Evolutionary conservation across 208 protist genomes (phyloP).

Genomic region (Novymonas esmeraldas): DNA sequence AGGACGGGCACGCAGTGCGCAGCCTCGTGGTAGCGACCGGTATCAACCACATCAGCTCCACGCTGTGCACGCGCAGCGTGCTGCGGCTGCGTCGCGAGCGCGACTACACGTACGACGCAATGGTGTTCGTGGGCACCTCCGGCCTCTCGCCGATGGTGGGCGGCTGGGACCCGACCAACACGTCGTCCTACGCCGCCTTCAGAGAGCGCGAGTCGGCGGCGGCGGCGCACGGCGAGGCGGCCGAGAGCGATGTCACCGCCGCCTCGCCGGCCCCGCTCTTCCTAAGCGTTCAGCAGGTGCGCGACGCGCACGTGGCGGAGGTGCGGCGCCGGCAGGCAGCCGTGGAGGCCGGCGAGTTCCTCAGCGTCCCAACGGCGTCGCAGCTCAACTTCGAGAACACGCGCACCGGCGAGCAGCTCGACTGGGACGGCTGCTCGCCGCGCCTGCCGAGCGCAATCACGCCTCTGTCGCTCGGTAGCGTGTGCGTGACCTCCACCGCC

Average conservation of each 20-base stretch:
- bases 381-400: constrained; percentile 36
- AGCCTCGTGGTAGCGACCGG: constrained; percentile 55
- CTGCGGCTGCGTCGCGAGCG: constrained; percentile 31
- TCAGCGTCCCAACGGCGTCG: constrained; percentile 12
- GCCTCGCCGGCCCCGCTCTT: constrained; percentile 14
- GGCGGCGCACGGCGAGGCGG: constrained; percentile 17
- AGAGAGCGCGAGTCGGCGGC: constrained; percentile 7
- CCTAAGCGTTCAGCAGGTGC: constrained; percentile 24
- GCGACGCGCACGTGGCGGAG: constrained; percentile 13
- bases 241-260: not conserved
- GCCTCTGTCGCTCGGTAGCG: constrained; percentile 47
- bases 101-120: constrained; percentile 25
- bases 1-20: constrained; percentile 32
- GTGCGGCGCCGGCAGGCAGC: constrained; percentile 5
- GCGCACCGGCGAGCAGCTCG: constrained; percentile 27
- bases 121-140: constrained; percentile 64
- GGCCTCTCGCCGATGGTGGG: constrained; percentile 65
- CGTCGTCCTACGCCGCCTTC: constrained; percentile 22
- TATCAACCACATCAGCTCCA: constrained; percentile 52
- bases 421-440: constrained; percentile 46
- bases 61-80: constrained; percentile 45
- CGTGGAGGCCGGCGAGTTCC: constrained; percentile 4
- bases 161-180: constrained; percentile 60
- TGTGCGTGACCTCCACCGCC: constrained; percentile 54
- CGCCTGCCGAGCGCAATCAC: constrained; percentile 9